These are phyloP conservation scores for Daldinia concentrica DNA, from an alignment of 495 filamentous ascomycete species.

Conservation along the genomic window DNA sequence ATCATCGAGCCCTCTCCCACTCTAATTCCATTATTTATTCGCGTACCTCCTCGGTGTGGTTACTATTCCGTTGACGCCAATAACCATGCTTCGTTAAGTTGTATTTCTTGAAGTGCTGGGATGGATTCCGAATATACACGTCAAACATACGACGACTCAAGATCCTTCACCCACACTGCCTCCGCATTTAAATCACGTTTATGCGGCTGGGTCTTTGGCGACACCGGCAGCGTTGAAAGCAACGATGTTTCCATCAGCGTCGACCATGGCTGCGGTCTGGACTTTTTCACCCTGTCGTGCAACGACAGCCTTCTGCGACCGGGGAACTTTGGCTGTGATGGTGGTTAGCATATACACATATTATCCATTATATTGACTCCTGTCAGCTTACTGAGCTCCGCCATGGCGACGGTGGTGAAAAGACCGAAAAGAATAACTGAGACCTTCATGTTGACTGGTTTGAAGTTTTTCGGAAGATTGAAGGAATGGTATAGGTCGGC, in stretches of 20 bases:
- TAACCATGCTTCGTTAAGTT: slow-evolving; percentile 16
- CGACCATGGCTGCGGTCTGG: slow-evolving; percentile 53
- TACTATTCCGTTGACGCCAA: slow-evolving; percentile 29
- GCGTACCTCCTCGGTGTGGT: slow-evolving; percentile 13
- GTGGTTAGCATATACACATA: slow-evolving; percentile 2
- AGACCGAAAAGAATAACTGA: slow-evolving; percentile 56
- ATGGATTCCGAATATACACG: neutral
- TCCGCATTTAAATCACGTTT: neutral
- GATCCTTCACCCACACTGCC: neutral
- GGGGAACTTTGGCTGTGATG: slow-evolving; percentile 37
- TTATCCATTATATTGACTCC: neutral
- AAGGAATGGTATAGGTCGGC: slow-evolving; percentile 54
- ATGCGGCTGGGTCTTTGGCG: slow-evolving; percentile 31
- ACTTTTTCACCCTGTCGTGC: slow-evolving; percentile 45
- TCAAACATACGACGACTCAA: neutral
- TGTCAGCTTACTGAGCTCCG: slow-evolving; percentile 45
- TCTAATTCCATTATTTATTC: slow-evolving; percentile 19
- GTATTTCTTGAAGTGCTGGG: neutral
- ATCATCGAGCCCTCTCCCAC: slow-evolving; percentile 28
- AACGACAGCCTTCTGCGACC: slow-evolving; percentile 30
- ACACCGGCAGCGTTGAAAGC: slow-evolving; percentile 53
- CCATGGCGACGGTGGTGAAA: slow-evolving; percentile 56
- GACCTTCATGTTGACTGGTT: slow-evolving; percentile 63
- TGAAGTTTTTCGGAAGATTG: slow-evolving; percentile 21
- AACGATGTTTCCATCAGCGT: slow-evolving; percentile 50